These are phyloP conservation scores for Tilletiopsis washingtonensis DNA, from an alignment of 1,284 basidiomycete species.

Conservation along the genomic window DNA sequence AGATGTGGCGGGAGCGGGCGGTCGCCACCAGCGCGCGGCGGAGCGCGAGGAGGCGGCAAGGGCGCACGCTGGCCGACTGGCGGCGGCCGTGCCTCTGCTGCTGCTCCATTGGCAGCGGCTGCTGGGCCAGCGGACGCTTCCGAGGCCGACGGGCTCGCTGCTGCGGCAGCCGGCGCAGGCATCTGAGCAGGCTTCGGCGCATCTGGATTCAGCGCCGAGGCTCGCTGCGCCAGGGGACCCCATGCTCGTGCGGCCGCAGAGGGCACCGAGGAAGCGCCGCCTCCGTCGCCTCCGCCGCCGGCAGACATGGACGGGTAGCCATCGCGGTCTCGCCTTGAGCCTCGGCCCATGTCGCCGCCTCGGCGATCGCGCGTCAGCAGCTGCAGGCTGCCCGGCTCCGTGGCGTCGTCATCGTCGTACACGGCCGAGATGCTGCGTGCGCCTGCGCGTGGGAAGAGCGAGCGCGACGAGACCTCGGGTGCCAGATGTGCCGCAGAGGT, in stretches of 20 bases:
- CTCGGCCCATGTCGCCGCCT: too few relatives aligned
- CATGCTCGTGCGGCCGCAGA: constrained; percentile 15
- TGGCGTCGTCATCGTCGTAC: too few relatives aligned
- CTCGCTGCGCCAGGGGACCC: constrained; percentile 38
- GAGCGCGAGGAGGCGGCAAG: background rate
- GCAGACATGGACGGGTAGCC: too few relatives aligned
- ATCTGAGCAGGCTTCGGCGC: constrained; percentile 7
- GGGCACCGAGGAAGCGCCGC: too few relatives aligned
- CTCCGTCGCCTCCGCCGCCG: too few relatives aligned
- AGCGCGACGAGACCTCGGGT: too few relatives aligned
- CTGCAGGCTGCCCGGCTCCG: too few relatives aligned
- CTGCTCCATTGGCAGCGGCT: background rate
- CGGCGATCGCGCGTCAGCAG: too few relatives aligned
- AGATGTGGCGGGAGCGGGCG: constrained; percentile 24
- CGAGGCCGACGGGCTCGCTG: constrained; percentile 6
- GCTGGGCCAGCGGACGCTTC: constrained; percentile 5
- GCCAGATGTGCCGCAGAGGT: too few relatives aligned
- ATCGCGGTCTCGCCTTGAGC: too few relatives aligned
- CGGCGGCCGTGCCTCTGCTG: background rate
- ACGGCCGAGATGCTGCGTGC: too few relatives aligned
- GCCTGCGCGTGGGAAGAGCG: too few relatives aligned
- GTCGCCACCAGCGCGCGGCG: background rate
- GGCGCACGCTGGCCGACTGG: background rate
- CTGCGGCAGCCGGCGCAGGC: background rate
- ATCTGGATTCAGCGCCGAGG: constrained; percentile 13